phyloP scores from a whole-genome alignment of 495 filamentous ascomycete species.

The Penicillium antarcticum region DNA sequence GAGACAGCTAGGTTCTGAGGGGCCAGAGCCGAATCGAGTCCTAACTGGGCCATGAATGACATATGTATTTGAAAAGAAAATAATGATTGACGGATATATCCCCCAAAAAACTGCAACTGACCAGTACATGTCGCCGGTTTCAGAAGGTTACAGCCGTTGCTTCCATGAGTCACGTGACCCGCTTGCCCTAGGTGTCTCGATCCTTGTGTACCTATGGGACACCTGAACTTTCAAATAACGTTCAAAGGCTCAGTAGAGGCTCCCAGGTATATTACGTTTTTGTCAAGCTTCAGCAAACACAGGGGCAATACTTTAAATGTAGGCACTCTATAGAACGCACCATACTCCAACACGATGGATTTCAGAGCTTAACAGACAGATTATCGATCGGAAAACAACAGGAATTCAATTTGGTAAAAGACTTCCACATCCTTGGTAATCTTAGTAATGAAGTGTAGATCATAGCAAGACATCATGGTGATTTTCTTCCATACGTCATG shows the following conservation, averaged over 20 bases:
- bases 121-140: conserved; percentile 13
- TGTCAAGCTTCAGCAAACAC: too few species aligned
- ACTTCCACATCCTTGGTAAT: background rate
- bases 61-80: background rate
- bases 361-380: too few species aligned
- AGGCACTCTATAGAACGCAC: too few species aligned
- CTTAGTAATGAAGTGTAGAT: conserved; percentile 4
- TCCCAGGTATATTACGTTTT: too few species aligned
- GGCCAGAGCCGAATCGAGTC: background rate
- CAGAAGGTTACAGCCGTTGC: conserved; percentile 24
- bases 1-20: background rate
- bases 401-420: background rate
- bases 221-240: background rate
- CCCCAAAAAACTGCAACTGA: conserved; percentile 8
- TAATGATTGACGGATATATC: background rate
- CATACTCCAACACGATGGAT: too few species aligned
- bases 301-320: too few species aligned
- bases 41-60: background rate
- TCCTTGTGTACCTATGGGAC: background rate
- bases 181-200: conserved; percentile 14
- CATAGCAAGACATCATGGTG: conserved; percentile 2
- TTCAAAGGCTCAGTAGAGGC: too few species aligned
- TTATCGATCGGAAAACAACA: conserved; percentile 6
- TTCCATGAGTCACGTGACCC: conserved; percentile 14
- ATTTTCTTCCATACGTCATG: conserved; percentile 17